A percentile compares a stretch with the other conserved stretches of the same genome.
Conservation (phyloP, 2,329 filamentous ascomycete species). For the Aspergillus clavatus region DNA sequence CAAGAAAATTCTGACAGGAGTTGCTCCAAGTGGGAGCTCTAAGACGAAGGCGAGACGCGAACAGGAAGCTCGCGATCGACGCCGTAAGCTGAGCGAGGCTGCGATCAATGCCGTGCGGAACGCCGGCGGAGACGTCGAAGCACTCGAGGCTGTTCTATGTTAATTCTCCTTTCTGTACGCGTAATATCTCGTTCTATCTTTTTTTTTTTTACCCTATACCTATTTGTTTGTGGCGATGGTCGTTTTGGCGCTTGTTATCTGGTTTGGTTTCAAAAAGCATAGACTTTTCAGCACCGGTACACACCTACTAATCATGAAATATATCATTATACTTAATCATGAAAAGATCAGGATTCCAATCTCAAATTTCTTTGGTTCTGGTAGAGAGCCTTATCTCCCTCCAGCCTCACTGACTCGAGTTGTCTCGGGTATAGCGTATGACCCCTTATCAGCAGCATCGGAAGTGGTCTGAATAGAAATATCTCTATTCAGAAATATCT, state of each 20-base stretch:
- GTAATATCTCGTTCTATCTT: too few species aligned
- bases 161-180: slow-evolving; percentile 18
- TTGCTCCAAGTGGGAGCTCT: slow-evolving; percentile 82
- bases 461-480: too few species aligned
- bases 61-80: slow-evolving; percentile 76
- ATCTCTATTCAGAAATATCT: too few species aligned
- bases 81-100: slow-evolving; percentile 45
- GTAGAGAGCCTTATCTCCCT: too few species aligned
- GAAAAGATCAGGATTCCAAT: too few species aligned
- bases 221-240: slow-evolving; percentile 25
- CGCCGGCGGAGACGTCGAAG: slow-evolving; percentile 44
- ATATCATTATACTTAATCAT: not conserved
- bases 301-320: not conserved
- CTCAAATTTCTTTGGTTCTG: not conserved
- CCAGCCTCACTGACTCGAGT: too few species aligned
- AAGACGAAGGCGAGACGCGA: slow-evolving; percentile 95
- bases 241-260: slow-evolving; percentile 20
- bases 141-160: slow-evolving; percentile 38
- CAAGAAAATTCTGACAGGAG: slow-evolving; percentile 74
- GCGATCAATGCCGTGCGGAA: slow-evolving; percentile 41
- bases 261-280: slow-evolving; percentile 2
- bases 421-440: too few species aligned
- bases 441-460: too few species aligned
- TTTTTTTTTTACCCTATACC: slow-evolving; percentile 7
- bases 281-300: not conserved